Evolutionary conservation across 805 yeast species (phyloP).

Genomic region (Teunomyces aglyptinius): DNA sequence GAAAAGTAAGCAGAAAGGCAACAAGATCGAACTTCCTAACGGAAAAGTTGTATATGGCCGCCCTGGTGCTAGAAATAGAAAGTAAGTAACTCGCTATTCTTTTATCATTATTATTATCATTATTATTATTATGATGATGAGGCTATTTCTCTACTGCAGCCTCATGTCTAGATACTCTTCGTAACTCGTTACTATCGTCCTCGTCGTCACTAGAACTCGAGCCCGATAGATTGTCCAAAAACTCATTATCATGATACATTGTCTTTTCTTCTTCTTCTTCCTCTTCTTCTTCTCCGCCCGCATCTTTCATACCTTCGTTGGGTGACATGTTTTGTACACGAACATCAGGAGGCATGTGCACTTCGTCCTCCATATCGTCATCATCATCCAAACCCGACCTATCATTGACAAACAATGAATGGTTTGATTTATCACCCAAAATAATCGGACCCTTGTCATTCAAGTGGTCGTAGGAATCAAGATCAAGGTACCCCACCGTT

Average conservation of each 20-base stretch:
- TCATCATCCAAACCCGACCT: constrained; percentile 15
- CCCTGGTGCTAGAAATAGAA: constrained; percentile 8
- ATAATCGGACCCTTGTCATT: constrained; percentile 24
- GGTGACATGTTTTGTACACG: constrained; percentile 35
- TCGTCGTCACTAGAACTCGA: constrained; percentile 45
- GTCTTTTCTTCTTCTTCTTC: constrained; percentile 16
- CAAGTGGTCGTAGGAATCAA: constrained; percentile 29
- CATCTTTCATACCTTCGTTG: constrained; percentile 15
- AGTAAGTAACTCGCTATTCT: neutral
- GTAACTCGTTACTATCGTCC: constrained; percentile 33
- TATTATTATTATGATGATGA: constrained; percentile 1
- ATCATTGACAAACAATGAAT: constrained; percentile 30
- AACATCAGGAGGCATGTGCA: constrained; percentile 17
- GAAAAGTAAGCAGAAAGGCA: constrained; percentile 38
- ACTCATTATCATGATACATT: constrained; percentile 28
- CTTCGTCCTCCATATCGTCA: constrained; percentile 24
- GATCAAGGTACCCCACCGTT: constrained; percentile 39
- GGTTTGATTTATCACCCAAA: constrained; percentile 36
- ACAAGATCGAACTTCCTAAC: constrained; percentile 53
- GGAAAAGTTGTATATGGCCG: constrained; percentile 54
- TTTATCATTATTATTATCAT: no score
- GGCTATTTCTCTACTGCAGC: constrained; percentile 2
- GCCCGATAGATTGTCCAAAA: constrained; percentile 40
- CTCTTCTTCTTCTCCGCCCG: constrained; percentile 23
- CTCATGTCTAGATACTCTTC: constrained; percentile 29